Evolutionary conservation across 495 filamentous ascomycete genomes (phyloP).

Genomic region (Penicillium ochrochloron): DNA sequence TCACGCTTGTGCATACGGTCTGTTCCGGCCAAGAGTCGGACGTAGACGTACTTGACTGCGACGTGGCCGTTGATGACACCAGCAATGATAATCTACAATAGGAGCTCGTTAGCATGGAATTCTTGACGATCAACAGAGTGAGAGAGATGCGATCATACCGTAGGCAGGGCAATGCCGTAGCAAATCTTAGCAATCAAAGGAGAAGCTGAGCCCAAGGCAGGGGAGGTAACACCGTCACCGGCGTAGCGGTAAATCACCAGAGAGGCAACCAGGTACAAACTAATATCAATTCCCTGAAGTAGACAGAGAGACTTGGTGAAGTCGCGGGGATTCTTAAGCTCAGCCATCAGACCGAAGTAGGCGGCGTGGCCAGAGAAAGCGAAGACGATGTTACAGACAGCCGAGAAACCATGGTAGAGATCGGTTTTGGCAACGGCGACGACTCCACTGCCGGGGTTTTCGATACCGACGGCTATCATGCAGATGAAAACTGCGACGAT

Average conservation of each 20-base stretch:
- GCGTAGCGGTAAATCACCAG: slow-evolving; percentile 71
- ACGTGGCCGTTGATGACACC: slow-evolving; percentile 74
- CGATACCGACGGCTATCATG: slow-evolving; percentile 68
- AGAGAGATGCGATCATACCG: slow-evolving; percentile 40
- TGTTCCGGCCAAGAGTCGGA: slow-evolving; percentile 62
- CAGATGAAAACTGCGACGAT: slow-evolving; percentile 69
- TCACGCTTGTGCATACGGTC: slow-evolving; percentile 65
- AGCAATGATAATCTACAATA: slow-evolving; percentile 50
- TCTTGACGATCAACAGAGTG: not conserved
- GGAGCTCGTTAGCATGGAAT: slow-evolving; percentile 5
- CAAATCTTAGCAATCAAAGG: slow-evolving; percentile 66
- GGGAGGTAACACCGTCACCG: slow-evolving; percentile 67
- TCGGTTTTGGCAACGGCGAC: slow-evolving; percentile 37
- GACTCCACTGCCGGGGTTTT: slow-evolving; percentile 33
- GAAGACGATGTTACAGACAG: slow-evolving; percentile 54
- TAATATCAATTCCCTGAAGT: slow-evolving; percentile 66
- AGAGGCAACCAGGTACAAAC: slow-evolving; percentile 61
- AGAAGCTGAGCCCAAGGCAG: slow-evolving; percentile 72
- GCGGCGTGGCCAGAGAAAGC: slow-evolving; percentile 65
- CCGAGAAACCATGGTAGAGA: slow-evolving; percentile 44
- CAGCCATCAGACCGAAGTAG: slow-evolving; percentile 77
- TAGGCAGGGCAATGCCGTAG: slow-evolving; percentile 79
- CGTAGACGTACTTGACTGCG: slow-evolving; percentile 67
- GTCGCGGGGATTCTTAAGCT: slow-evolving; percentile 70
- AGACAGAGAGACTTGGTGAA: slow-evolving; percentile 68